Evolutionary conservation across 2,329 filamentous ascomycete species (phyloP).

Genomic region (Sporothrix curviconia): DNA sequence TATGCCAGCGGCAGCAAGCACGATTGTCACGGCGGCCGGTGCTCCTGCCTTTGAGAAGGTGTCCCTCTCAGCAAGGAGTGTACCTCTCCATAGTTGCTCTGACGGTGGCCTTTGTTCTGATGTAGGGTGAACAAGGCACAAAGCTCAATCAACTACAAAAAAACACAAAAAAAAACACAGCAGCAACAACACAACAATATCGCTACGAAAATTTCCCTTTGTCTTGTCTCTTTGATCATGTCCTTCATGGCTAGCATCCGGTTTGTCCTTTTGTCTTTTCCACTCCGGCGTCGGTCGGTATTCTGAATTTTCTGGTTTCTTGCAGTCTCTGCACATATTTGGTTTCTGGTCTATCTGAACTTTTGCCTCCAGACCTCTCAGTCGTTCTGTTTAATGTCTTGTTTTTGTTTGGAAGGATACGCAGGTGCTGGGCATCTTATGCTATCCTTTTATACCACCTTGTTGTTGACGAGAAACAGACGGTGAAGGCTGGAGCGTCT

Average conservation of each 20-base stretch:
- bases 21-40: constrained; percentile 10
- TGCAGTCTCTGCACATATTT: too few relatives aligned
- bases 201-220: background rate
- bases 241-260: constrained; percentile 1
- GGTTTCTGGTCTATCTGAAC: background rate
- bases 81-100: constrained; percentile 10
- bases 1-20: background rate
- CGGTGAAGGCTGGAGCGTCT: background rate
- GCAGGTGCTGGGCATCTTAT: constrained; percentile 4
- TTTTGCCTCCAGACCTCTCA: background rate
- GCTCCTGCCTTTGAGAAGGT: constrained; percentile 2
- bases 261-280: background rate
- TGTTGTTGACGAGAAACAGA: background rate
- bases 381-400: background rate
- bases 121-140: background rate
- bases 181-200: background rate
- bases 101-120: constrained; percentile 12
- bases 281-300: background rate
- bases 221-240: background rate
- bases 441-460: background rate
- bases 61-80: constrained; percentile 11
- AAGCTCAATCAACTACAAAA: background rate
- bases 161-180: background rate
- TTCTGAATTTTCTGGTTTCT: background rate
- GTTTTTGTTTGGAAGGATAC: background rate